Evolutionary conservation across 2,329 filamentous ascomycete genomes (phyloP), one percentile per base, ranked within the genome.

Genomic region (Alternaria brassicicola): DNA sequence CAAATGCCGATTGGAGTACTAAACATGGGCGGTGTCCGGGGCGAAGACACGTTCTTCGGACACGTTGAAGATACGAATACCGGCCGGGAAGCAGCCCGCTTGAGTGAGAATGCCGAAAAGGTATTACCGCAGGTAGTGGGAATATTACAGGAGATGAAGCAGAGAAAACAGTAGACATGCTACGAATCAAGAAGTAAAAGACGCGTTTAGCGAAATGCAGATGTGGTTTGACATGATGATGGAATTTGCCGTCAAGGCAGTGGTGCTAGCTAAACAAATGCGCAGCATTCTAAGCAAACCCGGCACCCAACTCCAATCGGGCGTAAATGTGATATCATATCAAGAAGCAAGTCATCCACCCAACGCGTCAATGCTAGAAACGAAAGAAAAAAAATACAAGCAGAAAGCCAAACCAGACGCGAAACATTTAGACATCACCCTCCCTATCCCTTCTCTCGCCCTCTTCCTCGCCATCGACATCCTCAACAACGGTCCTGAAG

Each of bases 1-100:
- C 88, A 88, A 1, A 94, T 96, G 86, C 89, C 92, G 15, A 90
- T 98, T 73, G 93, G 89, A 0, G 88, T 97, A 39, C 80, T 97
- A 57, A 98, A 97, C 70, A 84, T 97, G 58, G 91, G 92, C n/a
- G 91, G 92, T 9, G 88, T 93, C 25, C 84, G 91, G 67, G 90
- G 91, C 15, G 91, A 96, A 72, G 89, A 92, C n/a, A 79, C 78
- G 3, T 89, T 93, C 67, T 91, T 91, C 65, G 78, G 76, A 2
- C 80, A 84, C 57, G 67, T 90, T 42, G 77, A 84, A n/a, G 79
- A 81, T 4, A 62, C 53, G 5, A 76, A 77, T 42, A 71, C 67
- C 6, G 80, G 78, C 1, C 65, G 62, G 33, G 55, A 74, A 9
- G 81, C 75, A 2, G 71, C 82, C 8, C 71, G 81, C 49, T 74